phyloP scores from a whole-genome alignment of 1,139 yeast species.

The Hemisphaericaspora lyxosophila region DNA sequence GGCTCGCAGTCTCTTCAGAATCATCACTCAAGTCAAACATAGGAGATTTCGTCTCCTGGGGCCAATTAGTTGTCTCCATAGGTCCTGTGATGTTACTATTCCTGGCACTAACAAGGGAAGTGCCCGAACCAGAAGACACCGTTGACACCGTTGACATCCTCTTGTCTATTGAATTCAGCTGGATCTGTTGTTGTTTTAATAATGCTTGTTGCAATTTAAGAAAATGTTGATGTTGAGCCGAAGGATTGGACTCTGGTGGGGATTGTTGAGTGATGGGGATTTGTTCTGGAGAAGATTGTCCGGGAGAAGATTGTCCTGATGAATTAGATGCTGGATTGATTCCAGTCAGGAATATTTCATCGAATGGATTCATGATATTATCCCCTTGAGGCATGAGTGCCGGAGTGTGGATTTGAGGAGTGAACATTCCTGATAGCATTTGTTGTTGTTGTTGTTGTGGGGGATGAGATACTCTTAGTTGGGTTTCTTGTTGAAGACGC shows the following conservation, averaged over 20 bases:
- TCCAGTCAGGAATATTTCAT: slow-evolving; percentile 24
- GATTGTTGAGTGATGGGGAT: slow-evolving; percentile 8
- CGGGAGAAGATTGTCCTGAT: slow-evolving; percentile 11
- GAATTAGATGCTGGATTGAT: slow-evolving; percentile 7
- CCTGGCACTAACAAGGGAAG: too few species aligned
- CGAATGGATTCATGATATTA: slow-evolving; percentile 47
- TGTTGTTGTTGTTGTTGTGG: not conserved
- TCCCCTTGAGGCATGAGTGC: slow-evolving; percentile 24
- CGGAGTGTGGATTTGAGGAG: slow-evolving; percentile 42
- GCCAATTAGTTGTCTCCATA: too few species aligned
- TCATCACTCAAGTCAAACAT: not conserved
- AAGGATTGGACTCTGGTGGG: not conserved
- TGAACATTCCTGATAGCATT: slow-evolving; percentile 30
- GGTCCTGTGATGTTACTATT: too few species aligned
- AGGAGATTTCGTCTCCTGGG: too few species aligned
- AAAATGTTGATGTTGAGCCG: slow-evolving; percentile 33
- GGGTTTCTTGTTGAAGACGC: slow-evolving; percentile 2
- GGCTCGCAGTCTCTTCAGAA: not conserved
- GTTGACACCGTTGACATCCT: slow-evolving; percentile 4
- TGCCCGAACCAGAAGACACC: too few species aligned
- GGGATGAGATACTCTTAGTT: too few species aligned
- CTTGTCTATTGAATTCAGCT: slow-evolving; percentile 8
- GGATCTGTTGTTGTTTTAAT: slow-evolving; percentile 32
- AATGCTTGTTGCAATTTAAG: slow-evolving; percentile 40
- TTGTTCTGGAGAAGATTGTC: slow-evolving; percentile 13